These are phyloP conservation scores for Penicillium canariense DNA, from an alignment of 495 filamentous ascomycete genomes.

Conservation along the genomic window DNA sequence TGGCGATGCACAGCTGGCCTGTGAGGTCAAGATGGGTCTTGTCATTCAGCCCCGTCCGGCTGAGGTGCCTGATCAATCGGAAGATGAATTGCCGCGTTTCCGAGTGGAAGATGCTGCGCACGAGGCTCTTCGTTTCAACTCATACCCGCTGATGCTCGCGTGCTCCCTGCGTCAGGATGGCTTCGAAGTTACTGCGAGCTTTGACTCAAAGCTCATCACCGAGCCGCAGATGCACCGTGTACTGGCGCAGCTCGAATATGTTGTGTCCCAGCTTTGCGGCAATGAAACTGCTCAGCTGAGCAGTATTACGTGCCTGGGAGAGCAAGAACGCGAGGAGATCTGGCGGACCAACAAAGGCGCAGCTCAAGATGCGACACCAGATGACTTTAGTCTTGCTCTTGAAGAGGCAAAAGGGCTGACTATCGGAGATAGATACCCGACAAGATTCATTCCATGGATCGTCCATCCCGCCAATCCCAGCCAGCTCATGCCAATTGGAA, in stretches of 20 bases:
- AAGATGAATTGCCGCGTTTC: slow-evolving; percentile 4
- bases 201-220: slow-evolving; percentile 5
- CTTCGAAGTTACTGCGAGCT: slow-evolving; percentile 9
- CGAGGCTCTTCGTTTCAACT: slow-evolving; percentile 11
- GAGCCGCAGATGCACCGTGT: slow-evolving; percentile 10
- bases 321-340: slow-evolving; percentile 1
- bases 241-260: slow-evolving; percentile 8
- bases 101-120: slow-evolving; percentile 8
- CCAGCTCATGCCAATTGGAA: slow-evolving; percentile 31
- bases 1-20: slow-evolving; percentile 8
- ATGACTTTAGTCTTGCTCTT: neutral
- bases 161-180: slow-evolving; percentile 3
- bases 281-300: slow-evolving; percentile 1
- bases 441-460: slow-evolving; percentile 28
- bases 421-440: slow-evolving; percentile 2
- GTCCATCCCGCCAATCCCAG: slow-evolving; percentile 27
- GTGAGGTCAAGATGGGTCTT: slow-evolving; percentile 9
- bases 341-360: neutral
- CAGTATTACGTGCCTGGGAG: neutral
- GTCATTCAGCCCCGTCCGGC: slow-evolving; percentile 9
- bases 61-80: neutral
- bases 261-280: slow-evolving; percentile 2
- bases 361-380: neutral
- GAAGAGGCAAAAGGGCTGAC: slow-evolving; percentile 1
- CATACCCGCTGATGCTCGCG: slow-evolving; percentile 12